A percentile compares a stretch with the other conserved stretches of the same genome.
These are phyloP conservation scores for Pseudomassariella vexata DNA, from an alignment of 2,329 filamentous ascomycete genomes.

Conservation along the genomic window DNA sequence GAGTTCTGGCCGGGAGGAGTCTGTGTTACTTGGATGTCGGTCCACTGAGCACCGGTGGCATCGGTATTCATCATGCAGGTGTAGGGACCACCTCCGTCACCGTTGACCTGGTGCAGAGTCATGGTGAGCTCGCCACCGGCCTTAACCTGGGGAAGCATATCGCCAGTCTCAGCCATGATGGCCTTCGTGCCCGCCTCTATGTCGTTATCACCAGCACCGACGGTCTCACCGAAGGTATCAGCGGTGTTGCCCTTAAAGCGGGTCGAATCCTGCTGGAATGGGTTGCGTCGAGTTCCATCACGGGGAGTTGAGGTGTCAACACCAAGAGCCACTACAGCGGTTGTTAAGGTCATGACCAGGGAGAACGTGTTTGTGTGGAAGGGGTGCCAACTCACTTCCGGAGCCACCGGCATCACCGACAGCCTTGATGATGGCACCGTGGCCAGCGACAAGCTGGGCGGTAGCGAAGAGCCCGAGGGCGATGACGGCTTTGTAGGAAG, in stretches of 20 bases:
- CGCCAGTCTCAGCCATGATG: conserved; percentile 53
- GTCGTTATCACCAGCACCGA: conserved; percentile 50
- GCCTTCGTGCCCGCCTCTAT: conserved; percentile 49
- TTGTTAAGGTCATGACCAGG: conserved; percentile 4
- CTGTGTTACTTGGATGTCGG: conserved; percentile 46
- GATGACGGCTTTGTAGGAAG: conserved; percentile 22
- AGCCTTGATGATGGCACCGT: conserved; percentile 54
- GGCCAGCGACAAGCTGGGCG: conserved; percentile 51
- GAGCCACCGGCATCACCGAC: conserved; percentile 51
- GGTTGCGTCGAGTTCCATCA: conserved; percentile 52
- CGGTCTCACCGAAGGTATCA: conserved; percentile 52
- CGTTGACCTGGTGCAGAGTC: conserved; percentile 63
- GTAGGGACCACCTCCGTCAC: conserved; percentile 61
- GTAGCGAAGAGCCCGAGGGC: conserved; percentile 45
- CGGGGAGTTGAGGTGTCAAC: conserved; percentile 53
- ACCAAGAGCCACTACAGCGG: conserved; percentile 31
- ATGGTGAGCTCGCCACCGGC: conserved; percentile 52
- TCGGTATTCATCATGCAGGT: conserved; percentile 59
- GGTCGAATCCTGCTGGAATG: conserved; percentile 60
- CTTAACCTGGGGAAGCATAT: conserved; percentile 52
- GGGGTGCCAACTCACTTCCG: conserved; percentile 38
- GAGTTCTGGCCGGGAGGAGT: conserved; percentile 46
- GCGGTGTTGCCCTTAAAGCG: conserved; percentile 51
- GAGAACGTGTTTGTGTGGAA: conserved; percentile 5
- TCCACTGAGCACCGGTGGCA: conserved; percentile 48